Percentiles rank a stretch among this genome's conserved stretches.
These are phyloP conservation scores for Gillenia trifoliata DNA, from an alignment of 306 rosid genomes.

Conservation along the genomic window DNA sequence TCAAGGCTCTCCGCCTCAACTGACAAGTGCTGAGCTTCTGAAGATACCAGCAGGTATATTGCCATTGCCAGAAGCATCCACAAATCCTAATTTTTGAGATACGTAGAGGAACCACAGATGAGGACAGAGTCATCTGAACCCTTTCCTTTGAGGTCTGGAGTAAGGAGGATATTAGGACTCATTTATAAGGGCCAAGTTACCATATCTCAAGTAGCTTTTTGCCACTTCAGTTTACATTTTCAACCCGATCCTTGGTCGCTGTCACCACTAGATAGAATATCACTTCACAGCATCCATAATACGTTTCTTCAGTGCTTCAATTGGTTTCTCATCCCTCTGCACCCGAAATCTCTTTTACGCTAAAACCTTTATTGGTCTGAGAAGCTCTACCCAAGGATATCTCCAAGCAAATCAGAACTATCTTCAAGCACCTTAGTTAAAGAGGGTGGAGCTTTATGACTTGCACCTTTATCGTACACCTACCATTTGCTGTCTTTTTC, in stretches of 20 bases:
- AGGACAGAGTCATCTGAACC: slow-evolving; percentile 40
- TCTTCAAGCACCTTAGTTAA: slow-evolving; percentile 77
- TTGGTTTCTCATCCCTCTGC: slow-evolving; percentile 39
- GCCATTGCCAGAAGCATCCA: slow-evolving; percentile 25
- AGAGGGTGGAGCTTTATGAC: slow-evolving; percentile 67
- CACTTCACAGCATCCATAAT: slow-evolving; percentile 63
- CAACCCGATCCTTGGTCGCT: slow-evolving; percentile 50
- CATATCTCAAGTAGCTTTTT: slow-evolving; percentile 66
- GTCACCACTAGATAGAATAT: slow-evolving; percentile 42
- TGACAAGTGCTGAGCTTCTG: slow-evolving; percentile 34
- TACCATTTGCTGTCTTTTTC: slow-evolving; percentile 68
- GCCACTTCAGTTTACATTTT: slow-evolving; percentile 63
- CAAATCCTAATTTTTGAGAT: slow-evolving; percentile 61
- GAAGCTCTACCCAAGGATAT: slow-evolving; percentile 50
- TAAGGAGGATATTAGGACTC: slow-evolving; percentile 69
- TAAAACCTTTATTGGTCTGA: slow-evolving; percentile 39
- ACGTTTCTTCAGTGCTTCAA: slow-evolving; percentile 50
- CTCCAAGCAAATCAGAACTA: slow-evolving; percentile 58
- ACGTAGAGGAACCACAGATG: slow-evolving; percentile 43
- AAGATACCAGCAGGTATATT: slow-evolving; percentile 29
- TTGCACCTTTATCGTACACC: slow-evolving; percentile 66
- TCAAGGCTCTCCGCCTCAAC: slow-evolving; percentile 67
- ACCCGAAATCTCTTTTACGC: slow-evolving; percentile 36
- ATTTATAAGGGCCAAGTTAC: slow-evolving; percentile 82
- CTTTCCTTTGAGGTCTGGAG: slow-evolving; percentile 52